Base-by-base conservation (phyloP, 2,329 filamentous ascomycete species). In the Hymenoscyphus scutula region DNA sequence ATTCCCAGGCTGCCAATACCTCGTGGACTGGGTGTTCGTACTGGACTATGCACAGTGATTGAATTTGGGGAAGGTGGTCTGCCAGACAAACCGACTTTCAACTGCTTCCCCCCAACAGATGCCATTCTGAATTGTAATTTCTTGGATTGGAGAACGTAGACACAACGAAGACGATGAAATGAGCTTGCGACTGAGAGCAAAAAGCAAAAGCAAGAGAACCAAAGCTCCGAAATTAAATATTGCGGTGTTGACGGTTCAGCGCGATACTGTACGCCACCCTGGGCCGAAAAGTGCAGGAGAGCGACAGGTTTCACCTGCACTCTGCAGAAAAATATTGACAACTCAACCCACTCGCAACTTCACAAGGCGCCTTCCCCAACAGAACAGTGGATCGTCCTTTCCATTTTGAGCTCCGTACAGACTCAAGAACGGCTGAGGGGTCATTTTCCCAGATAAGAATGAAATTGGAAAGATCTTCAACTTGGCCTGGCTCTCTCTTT, bases 281-380 rank as follows among this genome's bases (percentile, higher is more conserved):
- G 41, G 32, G 41, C n/a, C n/a, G 41, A 23, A 23, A 48, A 48
- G 41, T 25, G 41, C 10, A 45, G 32, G 32, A 34, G 8, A 34
- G 32, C 32, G 32, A 34, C 8, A 34, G 38, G 38, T 45, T 45
- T 45, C 41, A 48, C 41, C 41, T 48, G 41, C 41, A 48, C n/a
- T 34, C 41, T 23, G 41, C n/a, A 48, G n/a, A 48, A 7, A 48
- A 48, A 25, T 48, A 48, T 48, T 48, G 41, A 48, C 41, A 48
- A 25, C 41, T 48, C 19, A 48, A 23, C 19, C n/a, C 41, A 11
- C 5, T 48, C 19, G 15, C 41, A 25, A 48, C 41, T 7, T 48
- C 19, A 7, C 41, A 48, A 48, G n/a, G 41, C 41, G 10, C 41
- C 19, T 23, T 48, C 41, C 41, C n/a, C n/a, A n/a, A 48, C 10